Base-by-base conservation (phyloP, 1,139 yeast genomes). In the Sugiyamaella japonica region DNA sequence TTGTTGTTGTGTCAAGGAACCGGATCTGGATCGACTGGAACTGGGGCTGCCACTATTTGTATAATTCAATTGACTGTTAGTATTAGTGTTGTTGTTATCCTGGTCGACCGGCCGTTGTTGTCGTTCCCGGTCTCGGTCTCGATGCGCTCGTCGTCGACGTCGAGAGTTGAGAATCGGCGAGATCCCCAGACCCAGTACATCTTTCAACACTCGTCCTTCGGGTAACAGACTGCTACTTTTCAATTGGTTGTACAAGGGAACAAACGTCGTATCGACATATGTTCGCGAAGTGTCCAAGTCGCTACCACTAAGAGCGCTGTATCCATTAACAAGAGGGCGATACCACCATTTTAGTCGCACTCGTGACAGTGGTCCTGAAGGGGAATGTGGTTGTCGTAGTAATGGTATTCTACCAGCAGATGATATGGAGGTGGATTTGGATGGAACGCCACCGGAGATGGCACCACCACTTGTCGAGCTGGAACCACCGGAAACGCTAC, bases 211-310 rank as follows among this genome's bases (percentile, higher is more conserved):
- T 28, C 48, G 44, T 23, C 42, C n/a, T 23, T 58, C 61, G 8
- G 62, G 61, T n/a, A 58, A 39, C 36, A 56, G 49, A 32, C 56
- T 56, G 28, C 55, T 53, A 8, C 56, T 50, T 34, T 53, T 59
- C 32, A 50, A 53, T 34, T 58, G 60, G 28, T 48, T 48, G n/a
- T 58, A 55, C 34, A 59, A 31, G 4, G 61, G 61, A 23, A 55
- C 59, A 23, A 56, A 38, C 7, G 54, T 53, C 20, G 55, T 48
- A 40, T 59, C 61, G 25, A 58, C 54, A 37, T 50, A 50, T 39
- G 42, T 37, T 31, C 56, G 36, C 9, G 59, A 50, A 17, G 50
- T 48, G 34, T 55, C 59, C 25, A 52, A 36, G 12, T 51, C 52
- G 34, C 52, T 55, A 17, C 59, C 56, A 17, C 57, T 44, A 50